Conservation (phyloP, 495 filamentous ascomycete genomes). For the Arthonia radiata region DNA sequence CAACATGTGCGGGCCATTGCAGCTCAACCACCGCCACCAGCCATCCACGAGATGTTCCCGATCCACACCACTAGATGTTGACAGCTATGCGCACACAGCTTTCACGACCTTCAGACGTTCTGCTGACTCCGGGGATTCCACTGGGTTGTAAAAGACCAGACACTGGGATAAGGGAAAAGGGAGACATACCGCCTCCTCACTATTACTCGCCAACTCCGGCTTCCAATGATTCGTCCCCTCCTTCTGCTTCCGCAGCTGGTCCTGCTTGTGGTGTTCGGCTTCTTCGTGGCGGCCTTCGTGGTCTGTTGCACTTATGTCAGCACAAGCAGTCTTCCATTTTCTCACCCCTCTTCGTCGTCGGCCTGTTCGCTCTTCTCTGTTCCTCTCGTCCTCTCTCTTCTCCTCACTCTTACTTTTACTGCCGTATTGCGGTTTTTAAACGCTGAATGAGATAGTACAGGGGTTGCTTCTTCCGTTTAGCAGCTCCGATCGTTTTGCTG, state of each 20-base stretch:
- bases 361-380: too few species aligned
- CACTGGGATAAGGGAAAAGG: not conserved
- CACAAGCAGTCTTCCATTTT: too few species aligned
- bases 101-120: not conserved
- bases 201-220: constrained; percentile 50
- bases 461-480: too few species aligned
- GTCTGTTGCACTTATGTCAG: too few species aligned
- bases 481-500: too few species aligned
- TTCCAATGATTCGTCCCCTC: constrained; percentile 62
- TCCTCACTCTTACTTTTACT: too few species aligned
- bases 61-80: constrained; percentile 1
- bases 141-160: not conserved
- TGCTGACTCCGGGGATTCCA: constrained; percentile 2
- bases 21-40: too few species aligned
- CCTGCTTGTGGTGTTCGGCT: constrained; percentile 48
- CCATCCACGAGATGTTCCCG: not conserved
- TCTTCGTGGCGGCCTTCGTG: constrained; percentile 7
- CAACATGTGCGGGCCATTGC: too few species aligned
- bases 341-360: too few species aligned
- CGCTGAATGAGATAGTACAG: too few species aligned
- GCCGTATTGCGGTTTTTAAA: too few species aligned
- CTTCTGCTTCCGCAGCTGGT: constrained; percentile 41
- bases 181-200: constrained; percentile 44
- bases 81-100: not conserved
- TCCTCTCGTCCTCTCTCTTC: too few species aligned